Percentiles rank a stretch among this genome's conserved stretches.
These are phyloP conservation scores for Mycena leptocephala DNA, from an alignment of 768 basidiomycete species.

Conservation along the genomic window DNA sequence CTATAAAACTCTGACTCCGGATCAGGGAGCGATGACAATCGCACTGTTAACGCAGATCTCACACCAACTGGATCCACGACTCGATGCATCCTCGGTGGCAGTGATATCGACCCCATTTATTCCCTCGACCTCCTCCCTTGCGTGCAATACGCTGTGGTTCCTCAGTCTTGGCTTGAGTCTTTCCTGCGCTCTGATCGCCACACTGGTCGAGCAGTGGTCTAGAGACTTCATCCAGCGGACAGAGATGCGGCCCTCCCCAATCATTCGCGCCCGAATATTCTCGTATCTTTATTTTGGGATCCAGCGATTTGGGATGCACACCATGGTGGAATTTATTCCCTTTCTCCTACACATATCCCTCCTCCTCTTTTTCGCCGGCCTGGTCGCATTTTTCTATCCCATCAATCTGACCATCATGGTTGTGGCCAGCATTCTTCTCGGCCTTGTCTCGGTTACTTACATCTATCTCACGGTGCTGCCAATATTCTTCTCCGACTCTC, in stretches of 20 bases:
- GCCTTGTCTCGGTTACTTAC: background rate
- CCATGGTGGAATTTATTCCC: background rate
- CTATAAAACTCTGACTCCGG: conserved; percentile 1
- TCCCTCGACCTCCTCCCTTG: background rate
- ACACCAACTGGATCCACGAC: background rate
- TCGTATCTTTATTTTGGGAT: conserved; percentile 11
- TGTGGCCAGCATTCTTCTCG: background rate
- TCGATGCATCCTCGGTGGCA: background rate
- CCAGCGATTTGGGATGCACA: background rate
- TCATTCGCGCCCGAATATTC: background rate
- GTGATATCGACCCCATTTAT: background rate
- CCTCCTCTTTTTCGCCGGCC: conserved; percentile 16
- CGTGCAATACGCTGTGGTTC: conserved; percentile 13
- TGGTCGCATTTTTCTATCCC: conserved; percentile 9
- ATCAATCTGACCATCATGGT: background rate
- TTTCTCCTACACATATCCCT: background rate
- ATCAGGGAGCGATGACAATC: background rate
- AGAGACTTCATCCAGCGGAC: conserved; percentile 1
- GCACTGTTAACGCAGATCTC: background rate
- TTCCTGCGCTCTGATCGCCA: conserved; percentile 15
- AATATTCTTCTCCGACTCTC: background rate
- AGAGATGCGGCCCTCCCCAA: background rate
- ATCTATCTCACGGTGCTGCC: background rate
- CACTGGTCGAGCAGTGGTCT: conserved; percentile 23
- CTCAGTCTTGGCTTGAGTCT: conserved; percentile 3